phyloP scores from a whole-genome alignment of 2,329 filamentous ascomycete genomes.

The Cercospora sojina region DNA sequence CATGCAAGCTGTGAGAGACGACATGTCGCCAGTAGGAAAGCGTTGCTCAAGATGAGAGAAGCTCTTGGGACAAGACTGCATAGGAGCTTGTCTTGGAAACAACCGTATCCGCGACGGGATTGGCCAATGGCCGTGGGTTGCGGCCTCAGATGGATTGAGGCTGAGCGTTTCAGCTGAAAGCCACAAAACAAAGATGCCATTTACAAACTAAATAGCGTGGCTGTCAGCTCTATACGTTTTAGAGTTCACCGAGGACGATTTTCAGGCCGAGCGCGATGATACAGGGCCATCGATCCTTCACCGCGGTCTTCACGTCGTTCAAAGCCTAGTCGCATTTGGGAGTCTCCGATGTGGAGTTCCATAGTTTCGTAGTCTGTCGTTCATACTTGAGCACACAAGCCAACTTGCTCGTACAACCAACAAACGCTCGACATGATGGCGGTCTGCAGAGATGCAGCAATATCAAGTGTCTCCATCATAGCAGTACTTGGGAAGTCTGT shows the following conservation, averaged over 20 bases:
- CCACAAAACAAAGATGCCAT: background rate
- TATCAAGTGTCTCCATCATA: background rate
- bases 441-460: background rate
- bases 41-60: background rate
- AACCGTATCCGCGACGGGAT: background rate
- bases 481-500: background rate
- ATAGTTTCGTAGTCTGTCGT: background rate
- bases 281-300: background rate
- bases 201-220: background rate
- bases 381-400: background rate
- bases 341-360: background rate
- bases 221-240: background rate
- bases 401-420: background rate
- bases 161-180: background rate
- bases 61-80: background rate
- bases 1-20: background rate
- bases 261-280: background rate
- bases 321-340: background rate
- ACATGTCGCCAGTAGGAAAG: background rate
- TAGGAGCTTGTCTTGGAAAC: background rate
- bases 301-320: background rate
- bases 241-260: background rate
- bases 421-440: background rate
- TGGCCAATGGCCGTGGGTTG: background rate
- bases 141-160: background rate